Evolutionary conservation across 1,139 yeast genomes (phyloP).

Genomic region (Blastobotrys serpentis): DNA sequence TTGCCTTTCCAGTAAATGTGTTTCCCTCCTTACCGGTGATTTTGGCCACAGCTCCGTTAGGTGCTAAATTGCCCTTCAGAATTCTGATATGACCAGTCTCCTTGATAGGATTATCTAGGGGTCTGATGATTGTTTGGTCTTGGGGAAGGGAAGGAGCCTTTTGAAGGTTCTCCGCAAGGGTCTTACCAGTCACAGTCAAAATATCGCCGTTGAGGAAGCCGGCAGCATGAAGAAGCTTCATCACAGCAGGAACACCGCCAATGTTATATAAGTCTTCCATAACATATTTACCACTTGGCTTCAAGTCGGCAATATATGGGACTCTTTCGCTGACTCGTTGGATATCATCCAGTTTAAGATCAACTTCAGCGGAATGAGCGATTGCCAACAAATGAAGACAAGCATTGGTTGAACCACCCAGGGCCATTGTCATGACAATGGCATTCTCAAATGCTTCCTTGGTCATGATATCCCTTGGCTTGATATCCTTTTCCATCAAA

Average conservation of each 20-base stretch:
- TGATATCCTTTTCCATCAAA: conserved; percentile 64
- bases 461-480: conserved; percentile 84
- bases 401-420: conserved; percentile 93
- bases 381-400: conserved; percentile 83
- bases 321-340: conserved; percentile 79
- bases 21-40: conserved; percentile 95
- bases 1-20: conserved; percentile 78
- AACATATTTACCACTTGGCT: conserved; percentile 88
- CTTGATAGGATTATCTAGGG: conserved; percentile 72
- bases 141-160: conserved; percentile 58
- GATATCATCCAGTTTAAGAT: conserved; percentile 81
- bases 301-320: conserved; percentile 86
- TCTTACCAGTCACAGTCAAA: conserved; percentile 83
- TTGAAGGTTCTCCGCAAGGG: conserved; percentile 70
- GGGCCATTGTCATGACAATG: conserved; percentile 79
- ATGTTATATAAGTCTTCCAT: conserved; percentile 81
- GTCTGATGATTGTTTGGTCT: conserved; percentile 71
- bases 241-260: conserved; percentile 91
- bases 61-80: conserved; percentile 81
- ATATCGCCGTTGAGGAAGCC: conserved; percentile 75
- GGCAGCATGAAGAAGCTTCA: conserved; percentile 73
- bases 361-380: conserved; percentile 79
- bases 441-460: conserved; percentile 83
- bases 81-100: conserved; percentile 83
- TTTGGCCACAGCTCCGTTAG: conserved; percentile 90